Conservation (phyloP, 1,139 yeast species). For the Blastobotrys malaysiensis region DNA sequence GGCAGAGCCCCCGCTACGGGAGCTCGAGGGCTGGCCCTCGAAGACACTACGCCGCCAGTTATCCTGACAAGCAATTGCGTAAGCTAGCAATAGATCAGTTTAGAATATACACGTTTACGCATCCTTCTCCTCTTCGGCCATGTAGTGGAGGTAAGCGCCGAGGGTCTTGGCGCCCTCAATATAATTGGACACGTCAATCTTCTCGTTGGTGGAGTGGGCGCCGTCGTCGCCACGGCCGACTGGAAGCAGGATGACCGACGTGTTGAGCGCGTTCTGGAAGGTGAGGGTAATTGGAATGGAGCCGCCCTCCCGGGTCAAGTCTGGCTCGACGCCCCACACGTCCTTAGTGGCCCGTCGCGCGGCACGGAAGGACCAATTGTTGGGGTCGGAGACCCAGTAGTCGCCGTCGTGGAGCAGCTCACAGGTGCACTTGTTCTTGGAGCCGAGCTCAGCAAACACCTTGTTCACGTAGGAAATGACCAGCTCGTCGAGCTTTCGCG, state of each 20-base stretch:
- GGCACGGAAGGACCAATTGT: slow-evolving; percentile 87
- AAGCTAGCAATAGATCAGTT: background rate
- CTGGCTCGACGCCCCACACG: slow-evolving; percentile 94
- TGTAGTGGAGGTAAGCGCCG: slow-evolving; percentile 89
- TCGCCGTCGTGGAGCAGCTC: slow-evolving; percentile 90
- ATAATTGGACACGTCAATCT: slow-evolving; percentile 81
- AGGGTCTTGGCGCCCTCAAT: slow-evolving; percentile 91
- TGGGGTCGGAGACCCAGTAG: slow-evolving; percentile 95
- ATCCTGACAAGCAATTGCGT: no score
- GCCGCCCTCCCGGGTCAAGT: slow-evolving; percentile 97
- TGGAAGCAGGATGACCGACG: slow-evolving; percentile 83
- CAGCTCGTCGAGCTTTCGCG: slow-evolving; percentile 67
- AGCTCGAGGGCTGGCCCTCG: no score
- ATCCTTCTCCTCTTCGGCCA: slow-evolving; percentile 44
- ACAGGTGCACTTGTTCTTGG: slow-evolving; percentile 68
- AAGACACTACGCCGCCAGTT: no score
- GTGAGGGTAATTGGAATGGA: slow-evolving; percentile 94
- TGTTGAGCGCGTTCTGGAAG: slow-evolving; percentile 79
- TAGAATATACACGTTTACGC: slow-evolving; percentile 15
- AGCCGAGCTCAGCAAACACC: slow-evolving; percentile 58
- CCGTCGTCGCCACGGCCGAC: slow-evolving; percentile 99
- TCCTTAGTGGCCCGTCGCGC: slow-evolving; percentile 91
- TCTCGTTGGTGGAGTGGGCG: slow-evolving; percentile 96
- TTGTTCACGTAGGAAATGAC: slow-evolving; percentile 67
- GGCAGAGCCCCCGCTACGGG: no score